A percentile compares a stretch with the other conserved stretches of the same genome.
Evolutionary conservation across 2,329 filamentous ascomycete species (phyloP).

Genomic region (Aureobasidium vineae): DNA sequence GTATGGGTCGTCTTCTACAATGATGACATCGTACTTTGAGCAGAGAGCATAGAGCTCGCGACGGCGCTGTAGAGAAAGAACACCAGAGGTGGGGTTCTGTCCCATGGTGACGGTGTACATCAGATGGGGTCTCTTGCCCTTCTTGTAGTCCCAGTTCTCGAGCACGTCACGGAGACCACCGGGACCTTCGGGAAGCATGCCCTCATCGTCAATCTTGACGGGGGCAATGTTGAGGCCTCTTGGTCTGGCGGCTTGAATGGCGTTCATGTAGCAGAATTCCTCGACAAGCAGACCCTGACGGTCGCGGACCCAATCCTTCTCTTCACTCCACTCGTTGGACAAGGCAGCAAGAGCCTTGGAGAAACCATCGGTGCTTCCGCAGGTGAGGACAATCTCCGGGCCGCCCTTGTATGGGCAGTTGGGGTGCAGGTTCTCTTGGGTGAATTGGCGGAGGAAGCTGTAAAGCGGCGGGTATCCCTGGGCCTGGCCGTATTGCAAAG

Average conservation of each 20-base stretch:
- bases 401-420: conserved; percentile 75
- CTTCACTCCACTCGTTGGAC: conserved; percentile 70
- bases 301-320: conserved; percentile 63
- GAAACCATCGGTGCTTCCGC: conserved; percentile 83
- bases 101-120: conserved; percentile 92
- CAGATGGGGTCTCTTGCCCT: conserved; percentile 74
- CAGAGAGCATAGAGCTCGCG: conserved; percentile 78
- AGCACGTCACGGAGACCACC: conserved; percentile 76
- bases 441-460: conserved; percentile 76
- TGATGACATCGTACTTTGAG: conserved; percentile 81
- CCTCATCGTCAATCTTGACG: conserved; percentile 72
- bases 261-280: conserved; percentile 76
- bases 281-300: conserved; percentile 78
- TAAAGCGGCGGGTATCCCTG: conserved; percentile 77
- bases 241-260: conserved; percentile 65
- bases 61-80: conserved; percentile 69
- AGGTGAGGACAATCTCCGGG: conserved; percentile 74
- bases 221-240: conserved; percentile 70
- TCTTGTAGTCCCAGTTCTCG: conserved; percentile 73
- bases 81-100: conserved; percentile 81
- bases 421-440: conserved; percentile 72
- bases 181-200: conserved; percentile 71
- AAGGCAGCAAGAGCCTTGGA: conserved; percentile 73
- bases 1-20: conserved; percentile 92
- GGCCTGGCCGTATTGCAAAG: conserved; percentile 83